These are phyloP conservation scores for Cyclotella atomus DNA, from an alignment of 108 stramenopile species.

Conservation along the genomic window DNA sequence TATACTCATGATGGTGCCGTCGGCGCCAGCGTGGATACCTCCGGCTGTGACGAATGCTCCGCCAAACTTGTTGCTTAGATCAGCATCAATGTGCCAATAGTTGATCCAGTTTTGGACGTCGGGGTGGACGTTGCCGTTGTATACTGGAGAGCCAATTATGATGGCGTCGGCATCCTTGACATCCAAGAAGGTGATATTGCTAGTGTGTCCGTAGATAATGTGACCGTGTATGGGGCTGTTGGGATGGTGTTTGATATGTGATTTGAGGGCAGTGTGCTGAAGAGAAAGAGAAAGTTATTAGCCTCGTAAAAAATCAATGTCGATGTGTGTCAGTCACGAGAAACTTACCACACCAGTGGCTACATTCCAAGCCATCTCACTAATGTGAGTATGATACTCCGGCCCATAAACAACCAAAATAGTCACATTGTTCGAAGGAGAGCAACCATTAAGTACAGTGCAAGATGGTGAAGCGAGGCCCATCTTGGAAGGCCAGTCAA, in stretches of 20 bases:
- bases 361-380: slow-evolving; percentile 48
- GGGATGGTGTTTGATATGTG: slow-evolving; percentile 37
- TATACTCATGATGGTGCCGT: slow-evolving; percentile 39
- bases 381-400: slow-evolving; percentile 40
- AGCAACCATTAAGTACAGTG: slow-evolving; percentile 11
- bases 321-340: not conserved
- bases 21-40: slow-evolving; percentile 50
- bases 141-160: slow-evolving; percentile 46
- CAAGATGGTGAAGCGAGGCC: slow-evolving; percentile 21
- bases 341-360: slow-evolving; percentile 28
- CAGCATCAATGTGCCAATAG: slow-evolving; percentile 48
- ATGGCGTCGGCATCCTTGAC: slow-evolving; percentile 50
- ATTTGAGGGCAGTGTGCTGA: slow-evolving; percentile 26
- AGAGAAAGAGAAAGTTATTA: not conserved
- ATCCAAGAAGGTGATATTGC: slow-evolving; percentile 39
- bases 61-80: slow-evolving; percentile 45
- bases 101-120: slow-evolving; percentile 52
- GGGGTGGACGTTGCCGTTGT: slow-evolving; percentile 52
- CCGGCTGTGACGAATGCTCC: slow-evolving; percentile 57
- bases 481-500: slow-evolving; percentile 38
- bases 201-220: slow-evolving; percentile 42
- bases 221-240: slow-evolving; percentile 34
- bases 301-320: too few species aligned
- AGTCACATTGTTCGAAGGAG: slow-evolving; percentile 36
- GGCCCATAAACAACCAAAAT: slow-evolving; percentile 44